Conservation (phyloP, 768 basidiomycete genomes). For the Tricholoma bakamatsutake region DNA sequence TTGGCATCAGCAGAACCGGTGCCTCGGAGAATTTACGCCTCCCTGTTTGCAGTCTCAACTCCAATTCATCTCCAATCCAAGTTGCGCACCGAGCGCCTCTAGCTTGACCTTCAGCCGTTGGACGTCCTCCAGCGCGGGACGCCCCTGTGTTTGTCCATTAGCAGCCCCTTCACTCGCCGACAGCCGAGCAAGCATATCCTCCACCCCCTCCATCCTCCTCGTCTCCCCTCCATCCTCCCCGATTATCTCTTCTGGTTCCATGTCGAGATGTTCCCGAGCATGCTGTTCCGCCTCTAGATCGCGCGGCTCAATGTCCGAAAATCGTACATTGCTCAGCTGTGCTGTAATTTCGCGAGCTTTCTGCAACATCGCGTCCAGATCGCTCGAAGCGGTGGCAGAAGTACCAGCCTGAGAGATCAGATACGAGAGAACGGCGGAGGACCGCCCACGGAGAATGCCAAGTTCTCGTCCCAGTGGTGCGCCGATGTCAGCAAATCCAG, state of each 20-base stretch:
- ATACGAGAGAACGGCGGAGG: slow-evolving; percentile 56
- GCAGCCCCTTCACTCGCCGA: slow-evolving; percentile 21
- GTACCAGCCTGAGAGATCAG: slow-evolving; percentile 31
- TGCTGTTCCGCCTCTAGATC: slow-evolving; percentile 80
- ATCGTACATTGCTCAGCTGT: slow-evolving; percentile 52
- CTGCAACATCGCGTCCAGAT: slow-evolving; percentile 19
- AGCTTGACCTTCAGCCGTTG: slow-evolving; percentile 31
- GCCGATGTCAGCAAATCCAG: slow-evolving; percentile 69
- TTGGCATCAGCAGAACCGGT: too few relatives aligned
- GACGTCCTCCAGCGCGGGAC: slow-evolving; percentile 38
- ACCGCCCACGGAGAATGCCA: slow-evolving; percentile 69
- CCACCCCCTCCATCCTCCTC: slow-evolving; percentile 45
- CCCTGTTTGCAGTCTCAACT: too few relatives aligned
- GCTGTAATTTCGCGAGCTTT: slow-evolving; percentile 51
- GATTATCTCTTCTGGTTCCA: slow-evolving; percentile 30
- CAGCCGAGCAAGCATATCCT: slow-evolving; percentile 49
- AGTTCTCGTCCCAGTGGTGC: slow-evolving; percentile 72
- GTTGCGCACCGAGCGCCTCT: slow-evolving; percentile 19
- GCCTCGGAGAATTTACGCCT: too few relatives aligned
- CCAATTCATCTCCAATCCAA: slow-evolving; percentile 26
- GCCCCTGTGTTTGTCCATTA: slow-evolving; percentile 11
- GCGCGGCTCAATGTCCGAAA: slow-evolving; percentile 66
- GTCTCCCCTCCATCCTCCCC: slow-evolving; percentile 41
- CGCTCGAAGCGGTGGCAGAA: neutral
- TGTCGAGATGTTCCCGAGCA: slow-evolving; percentile 56